Evolutionary conservation across 2,329 filamentous ascomycete species (phyloP).

Genomic region (Xylariaceae sp.): DNA sequence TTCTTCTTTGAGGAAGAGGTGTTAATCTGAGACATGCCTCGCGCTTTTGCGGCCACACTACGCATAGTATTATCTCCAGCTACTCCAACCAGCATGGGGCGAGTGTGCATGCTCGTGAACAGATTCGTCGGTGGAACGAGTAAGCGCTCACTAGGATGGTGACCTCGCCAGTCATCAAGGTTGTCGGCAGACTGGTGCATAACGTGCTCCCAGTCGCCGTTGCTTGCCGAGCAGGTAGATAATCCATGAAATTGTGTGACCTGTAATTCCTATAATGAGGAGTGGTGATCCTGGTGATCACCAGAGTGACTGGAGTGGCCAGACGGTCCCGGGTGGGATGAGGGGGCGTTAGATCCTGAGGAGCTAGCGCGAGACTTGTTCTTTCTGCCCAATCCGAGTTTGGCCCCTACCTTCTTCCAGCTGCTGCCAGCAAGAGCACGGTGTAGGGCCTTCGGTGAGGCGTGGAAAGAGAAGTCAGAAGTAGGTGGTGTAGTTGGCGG

Average conservation of each 20-base stretch:
- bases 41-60: conserved; percentile 48
- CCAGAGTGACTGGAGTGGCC: conserved; percentile 33
- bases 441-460: conserved; percentile 50
- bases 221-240: conserved; percentile 29
- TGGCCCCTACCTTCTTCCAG: conserved; percentile 61
- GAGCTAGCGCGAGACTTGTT: conserved; percentile 41
- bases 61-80: conserved; percentile 35
- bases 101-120: conserved; percentile 22
- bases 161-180: conserved; percentile 38
- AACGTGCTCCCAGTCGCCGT: conserved; percentile 22
- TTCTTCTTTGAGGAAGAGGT: conserved; percentile 20
- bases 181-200: conserved; percentile 23
- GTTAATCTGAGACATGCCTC: conserved; percentile 26
- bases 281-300: conserved; percentile 32
- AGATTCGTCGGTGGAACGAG: conserved; percentile 27
- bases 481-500: conserved; percentile 68
- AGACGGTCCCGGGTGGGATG: conserved; percentile 31
- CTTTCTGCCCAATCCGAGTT: conserved; percentile 54
- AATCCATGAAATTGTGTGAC: conserved; percentile 47
- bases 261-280: conserved; percentile 54
- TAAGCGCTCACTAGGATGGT: conserved; percentile 42
- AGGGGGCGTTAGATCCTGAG: conserved; percentile 39
- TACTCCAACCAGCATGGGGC: conserved; percentile 15
- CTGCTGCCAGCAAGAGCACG: conserved; percentile 52
- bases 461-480: conserved; percentile 49